Percentiles rank a stretch among this genome's conserved stretches.
Evolutionary conservation across 257 asterid species (phyloP).

Genomic region (Mitragyna speciosa): DNA sequence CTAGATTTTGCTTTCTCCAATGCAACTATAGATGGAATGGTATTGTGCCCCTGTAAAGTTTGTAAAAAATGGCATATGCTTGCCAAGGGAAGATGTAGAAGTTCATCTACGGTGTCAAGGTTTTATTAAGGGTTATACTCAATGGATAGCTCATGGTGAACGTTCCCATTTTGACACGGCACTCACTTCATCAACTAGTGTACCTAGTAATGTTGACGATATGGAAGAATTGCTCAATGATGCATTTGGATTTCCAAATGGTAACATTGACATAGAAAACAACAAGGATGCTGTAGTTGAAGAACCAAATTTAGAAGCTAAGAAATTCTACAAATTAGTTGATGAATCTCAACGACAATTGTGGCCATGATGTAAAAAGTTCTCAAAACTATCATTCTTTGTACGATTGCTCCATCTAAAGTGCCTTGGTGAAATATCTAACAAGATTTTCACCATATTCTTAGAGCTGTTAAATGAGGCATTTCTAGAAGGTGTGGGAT

Average conservation of each 20-base stretch:
- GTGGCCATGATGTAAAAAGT: too few species aligned
- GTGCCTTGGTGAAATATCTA: neutral
- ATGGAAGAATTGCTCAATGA: neutral
- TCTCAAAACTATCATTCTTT: too few species aligned
- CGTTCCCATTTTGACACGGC: neutral
- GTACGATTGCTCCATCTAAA: neutral
- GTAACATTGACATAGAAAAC: neutral
- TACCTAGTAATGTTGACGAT: neutral
- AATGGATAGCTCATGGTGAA: constrained; percentile 3
- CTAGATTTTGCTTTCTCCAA: neutral
- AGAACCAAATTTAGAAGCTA: neutral
- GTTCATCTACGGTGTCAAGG: neutral
- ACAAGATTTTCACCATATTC: neutral
- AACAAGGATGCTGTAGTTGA: neutral
- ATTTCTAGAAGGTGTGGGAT: neutral
- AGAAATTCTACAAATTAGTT: too few species aligned
- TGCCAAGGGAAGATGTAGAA: neutral
- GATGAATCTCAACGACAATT: too few species aligned
- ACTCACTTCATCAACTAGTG: neutral
- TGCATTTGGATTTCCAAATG: neutral
- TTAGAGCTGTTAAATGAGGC: neutral
- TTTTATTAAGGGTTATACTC: neutral
- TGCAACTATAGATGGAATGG: neutral
- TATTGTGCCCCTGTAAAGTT: neutral
- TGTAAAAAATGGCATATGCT: neutral